These are phyloP conservation scores for Lophium mytilinum DNA, from an alignment of 495 filamentous ascomycete species.

Conservation along the genomic window DNA sequence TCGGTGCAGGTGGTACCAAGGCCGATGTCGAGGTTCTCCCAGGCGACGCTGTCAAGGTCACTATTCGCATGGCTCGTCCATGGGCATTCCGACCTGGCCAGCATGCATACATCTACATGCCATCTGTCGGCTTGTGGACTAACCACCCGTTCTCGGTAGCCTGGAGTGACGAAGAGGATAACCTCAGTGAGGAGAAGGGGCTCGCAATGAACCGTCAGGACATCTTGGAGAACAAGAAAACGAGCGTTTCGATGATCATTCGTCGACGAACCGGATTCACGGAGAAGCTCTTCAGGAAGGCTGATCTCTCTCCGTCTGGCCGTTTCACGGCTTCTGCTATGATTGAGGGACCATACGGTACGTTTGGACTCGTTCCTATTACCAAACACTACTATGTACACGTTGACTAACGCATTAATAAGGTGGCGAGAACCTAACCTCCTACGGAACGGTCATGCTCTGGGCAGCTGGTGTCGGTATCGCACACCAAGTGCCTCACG, in stretches of 20 bases:
- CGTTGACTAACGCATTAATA: constrained; percentile 16
- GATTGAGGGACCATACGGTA: constrained; percentile 81
- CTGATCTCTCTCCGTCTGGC: constrained; percentile 35
- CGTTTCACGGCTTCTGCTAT: constrained; percentile 49
- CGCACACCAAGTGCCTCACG: constrained; percentile 86
- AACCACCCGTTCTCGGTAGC: constrained; percentile 91
- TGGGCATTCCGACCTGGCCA: constrained; percentile 75
- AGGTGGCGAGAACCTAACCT: constrained; percentile 71
- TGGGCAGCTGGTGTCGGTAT: constrained; percentile 92
- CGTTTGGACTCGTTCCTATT: constrained; percentile 1
- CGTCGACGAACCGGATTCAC: constrained; percentile 85
- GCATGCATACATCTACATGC: constrained; percentile 82
- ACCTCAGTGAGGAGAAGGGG: constrained; percentile 30
- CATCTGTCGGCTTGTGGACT: constrained; percentile 66
- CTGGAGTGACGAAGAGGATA: constrained; percentile 55
- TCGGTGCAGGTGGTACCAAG: constrained; percentile 53
- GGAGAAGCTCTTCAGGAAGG: constrained; percentile 63
- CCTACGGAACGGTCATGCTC: constrained; percentile 82
- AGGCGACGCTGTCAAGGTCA: constrained; percentile 76
- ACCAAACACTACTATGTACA: not conserved
- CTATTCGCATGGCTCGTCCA: constrained; percentile 66
- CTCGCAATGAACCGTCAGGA: constrained; percentile 32
- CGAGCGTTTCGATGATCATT: constrained; percentile 68
- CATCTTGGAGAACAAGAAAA: constrained; percentile 31
- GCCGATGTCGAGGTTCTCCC: constrained; percentile 70